Evolutionary conservation across 73 alveolate species (phyloP).

Genomic region (Vitrella brassicaformis): DNA sequence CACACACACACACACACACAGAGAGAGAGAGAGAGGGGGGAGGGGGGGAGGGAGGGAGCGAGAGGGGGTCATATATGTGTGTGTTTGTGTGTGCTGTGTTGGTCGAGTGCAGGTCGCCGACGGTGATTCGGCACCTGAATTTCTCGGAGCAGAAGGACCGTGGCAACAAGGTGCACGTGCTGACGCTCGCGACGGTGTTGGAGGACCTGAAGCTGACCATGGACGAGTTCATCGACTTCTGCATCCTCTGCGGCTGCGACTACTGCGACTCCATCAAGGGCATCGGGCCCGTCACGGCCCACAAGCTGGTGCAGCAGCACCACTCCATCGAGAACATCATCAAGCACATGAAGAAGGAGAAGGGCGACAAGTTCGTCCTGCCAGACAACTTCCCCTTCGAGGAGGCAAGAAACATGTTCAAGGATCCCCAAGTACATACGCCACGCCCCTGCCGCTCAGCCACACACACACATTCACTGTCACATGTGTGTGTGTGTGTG

Average conservation of each 20-base stretch:
- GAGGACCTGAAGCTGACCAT: constrained; percentile 38
- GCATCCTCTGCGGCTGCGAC: constrained; percentile 79
- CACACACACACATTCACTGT: background rate
- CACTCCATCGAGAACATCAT: constrained; percentile 61
- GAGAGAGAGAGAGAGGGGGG: too few relatives aligned
- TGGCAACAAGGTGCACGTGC: background rate
- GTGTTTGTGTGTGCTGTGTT: too few relatives aligned
- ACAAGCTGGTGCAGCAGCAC: constrained; percentile 53
- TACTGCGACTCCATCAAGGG: constrained; percentile 67
- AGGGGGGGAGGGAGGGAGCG: too few relatives aligned
- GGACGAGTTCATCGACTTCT: constrained; percentile 66
- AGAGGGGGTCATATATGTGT: too few relatives aligned
- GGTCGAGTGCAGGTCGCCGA: too few relatives aligned
- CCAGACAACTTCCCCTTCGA: background rate
- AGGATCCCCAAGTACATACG: background rate
- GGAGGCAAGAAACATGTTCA: background rate
- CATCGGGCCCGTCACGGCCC: constrained; percentile 68
- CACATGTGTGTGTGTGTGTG: background rate
- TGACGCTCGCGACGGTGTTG: background rate
- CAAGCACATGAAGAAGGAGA: constrained; percentile 43
- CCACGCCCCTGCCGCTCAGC: background rate
- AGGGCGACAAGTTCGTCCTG: background rate
- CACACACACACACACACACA: too few relatives aligned
- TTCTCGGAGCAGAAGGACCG: background rate
- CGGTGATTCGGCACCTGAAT: background rate